Evolutionary conservation across 768 basidiomycete species (phyloP), one percentile per base, ranked within the genome.

Genomic region (Cyclocybe aegerita): DNA sequence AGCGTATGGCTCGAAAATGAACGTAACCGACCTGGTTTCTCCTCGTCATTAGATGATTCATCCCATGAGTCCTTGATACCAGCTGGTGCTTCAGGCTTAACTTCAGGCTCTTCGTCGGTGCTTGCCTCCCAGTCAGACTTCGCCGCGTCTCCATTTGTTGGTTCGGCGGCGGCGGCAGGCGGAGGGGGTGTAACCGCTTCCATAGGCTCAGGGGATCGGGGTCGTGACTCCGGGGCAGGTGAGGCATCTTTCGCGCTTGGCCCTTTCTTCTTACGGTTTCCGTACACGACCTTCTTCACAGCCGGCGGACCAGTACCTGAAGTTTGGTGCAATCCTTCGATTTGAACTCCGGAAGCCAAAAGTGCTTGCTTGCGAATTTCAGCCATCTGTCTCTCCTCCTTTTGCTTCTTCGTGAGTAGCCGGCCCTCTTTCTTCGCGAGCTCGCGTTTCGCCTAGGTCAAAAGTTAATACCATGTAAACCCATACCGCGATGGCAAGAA

Each of bases 401-500:
- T 96, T 67, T 98, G 95, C 70, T 95, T 97, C 69, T 96, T 94
- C n/a, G 96, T 98, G 43, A 98, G 78, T 17, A 96, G 73, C 40
- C 89, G 83, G 16, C 97, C 97, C 71, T 98, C 95, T 66, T 94
- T 96, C 79, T 90, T 93, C 10, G 90, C 86, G 45, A 88, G 65
- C 60, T 97, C 95, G 45, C 84, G 85, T 69, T 96, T 97, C 39
- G 82, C 87, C 93, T 95, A 62, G n/a, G 39, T 43, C 34, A 52
- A 47, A 43, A 39, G 39, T 52, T 48, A 57, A 52, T 44, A 40
- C 51, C 9, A 45, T 38, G 38, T 4, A 23, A 4, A 4, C 2
- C 23, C 23, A 23, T 23, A 23, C 23, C 23, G 23, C 23, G 23
- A 23, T 23, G 23, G 23, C 23, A 23, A 23, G 23, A 23, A 41